These are phyloP conservation scores for Phytophthora crassamura DNA, from an alignment of 352 stramenopile genomes.

Conservation along the genomic window DNA sequence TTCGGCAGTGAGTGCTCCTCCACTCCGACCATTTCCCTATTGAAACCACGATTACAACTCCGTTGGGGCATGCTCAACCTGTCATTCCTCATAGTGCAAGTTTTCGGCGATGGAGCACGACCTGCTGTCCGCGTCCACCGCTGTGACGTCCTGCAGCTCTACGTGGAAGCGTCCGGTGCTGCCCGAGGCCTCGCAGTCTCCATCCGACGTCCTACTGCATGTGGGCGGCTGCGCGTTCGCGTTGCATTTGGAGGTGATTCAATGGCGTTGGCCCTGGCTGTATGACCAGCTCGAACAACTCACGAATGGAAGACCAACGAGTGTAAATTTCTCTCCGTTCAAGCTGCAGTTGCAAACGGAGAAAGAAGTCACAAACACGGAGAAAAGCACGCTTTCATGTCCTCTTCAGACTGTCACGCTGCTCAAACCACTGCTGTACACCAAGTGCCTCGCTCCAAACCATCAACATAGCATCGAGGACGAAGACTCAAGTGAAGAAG, in stretches of 20 bases:
- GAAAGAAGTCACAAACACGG: background rate
- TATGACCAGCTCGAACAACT: slow-evolving; percentile 36
- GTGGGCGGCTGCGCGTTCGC: slow-evolving; percentile 58
- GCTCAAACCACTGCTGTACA: slow-evolving; percentile 27
- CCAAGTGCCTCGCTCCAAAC: slow-evolving; percentile 10
- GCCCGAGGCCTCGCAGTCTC: slow-evolving; percentile 9
- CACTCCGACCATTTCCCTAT: too few relatives aligned
- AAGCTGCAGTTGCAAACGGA: slow-evolving; percentile 12
- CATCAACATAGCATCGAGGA: slow-evolving; percentile 12
- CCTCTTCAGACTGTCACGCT: slow-evolving; percentile 30
- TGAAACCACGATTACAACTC: too few relatives aligned
- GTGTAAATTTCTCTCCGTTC: slow-evolving; percentile 5
- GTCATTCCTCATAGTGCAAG: background rate
- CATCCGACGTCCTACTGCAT: slow-evolving; percentile 54
- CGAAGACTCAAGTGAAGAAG: slow-evolving; percentile 8
- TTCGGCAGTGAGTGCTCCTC: too few relatives aligned
- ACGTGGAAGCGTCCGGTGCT: slow-evolving; percentile 14
- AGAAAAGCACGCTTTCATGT: background rate
- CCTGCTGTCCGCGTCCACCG: slow-evolving; percentile 7
- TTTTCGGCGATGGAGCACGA: slow-evolving; percentile 14
- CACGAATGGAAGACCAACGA: background rate
- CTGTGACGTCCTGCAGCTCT: background rate
- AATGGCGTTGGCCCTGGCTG: slow-evolving; percentile 41
- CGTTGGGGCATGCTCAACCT: too few relatives aligned
- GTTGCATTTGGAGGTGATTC: slow-evolving; percentile 41